Conservation (phyloP, 352 stramenopile species). For the Peronospora belbahrii region DNA sequence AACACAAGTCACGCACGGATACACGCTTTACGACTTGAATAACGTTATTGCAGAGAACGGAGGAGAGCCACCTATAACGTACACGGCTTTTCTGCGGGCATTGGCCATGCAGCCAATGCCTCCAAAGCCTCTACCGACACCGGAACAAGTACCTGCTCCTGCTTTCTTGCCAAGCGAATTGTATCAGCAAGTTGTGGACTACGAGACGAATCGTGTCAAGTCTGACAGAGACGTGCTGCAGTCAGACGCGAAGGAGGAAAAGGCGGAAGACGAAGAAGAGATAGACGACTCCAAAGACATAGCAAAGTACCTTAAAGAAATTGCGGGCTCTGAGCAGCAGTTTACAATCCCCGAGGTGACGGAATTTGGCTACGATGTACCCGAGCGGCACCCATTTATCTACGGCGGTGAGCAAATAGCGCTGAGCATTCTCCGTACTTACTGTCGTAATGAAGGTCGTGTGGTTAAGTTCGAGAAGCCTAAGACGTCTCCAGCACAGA, state of each 20-base stretch:
- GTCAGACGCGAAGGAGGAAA: not conserved
- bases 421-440: slow-evolving; percentile 49
- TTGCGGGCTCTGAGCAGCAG: slow-evolving; percentile 44
- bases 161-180: slow-evolving; percentile 38
- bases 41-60: slow-evolving; percentile 43
- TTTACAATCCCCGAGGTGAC: slow-evolving; percentile 56
- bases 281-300: slow-evolving; percentile 9
- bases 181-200: slow-evolving; percentile 51
- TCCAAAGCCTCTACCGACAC: slow-evolving; percentile 31
- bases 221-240: too few species aligned
- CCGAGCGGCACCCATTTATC: slow-evolving; percentile 55
- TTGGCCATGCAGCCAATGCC: slow-evolving; percentile 42
- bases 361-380: slow-evolving; percentile 52
- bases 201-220: slow-evolving; percentile 26
- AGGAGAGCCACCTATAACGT: slow-evolving; percentile 58
- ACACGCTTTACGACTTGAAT: slow-evolving; percentile 65
- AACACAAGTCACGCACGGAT: slow-evolving; percentile 55
- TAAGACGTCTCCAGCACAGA: slow-evolving; percentile 90
- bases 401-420: slow-evolving; percentile 61
- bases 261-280: slow-evolving; percentile 9
- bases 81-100: slow-evolving; percentile 53
- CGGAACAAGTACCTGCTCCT: slow-evolving; percentile 32
- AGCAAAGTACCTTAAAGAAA: slow-evolving; percentile 22
- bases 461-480: slow-evolving; percentile 95
- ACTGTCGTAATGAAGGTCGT: slow-evolving; percentile 66